Evolutionary conservation across 106 monocot species (phyloP).

Genomic region (Iris macrosiphon): DNA sequence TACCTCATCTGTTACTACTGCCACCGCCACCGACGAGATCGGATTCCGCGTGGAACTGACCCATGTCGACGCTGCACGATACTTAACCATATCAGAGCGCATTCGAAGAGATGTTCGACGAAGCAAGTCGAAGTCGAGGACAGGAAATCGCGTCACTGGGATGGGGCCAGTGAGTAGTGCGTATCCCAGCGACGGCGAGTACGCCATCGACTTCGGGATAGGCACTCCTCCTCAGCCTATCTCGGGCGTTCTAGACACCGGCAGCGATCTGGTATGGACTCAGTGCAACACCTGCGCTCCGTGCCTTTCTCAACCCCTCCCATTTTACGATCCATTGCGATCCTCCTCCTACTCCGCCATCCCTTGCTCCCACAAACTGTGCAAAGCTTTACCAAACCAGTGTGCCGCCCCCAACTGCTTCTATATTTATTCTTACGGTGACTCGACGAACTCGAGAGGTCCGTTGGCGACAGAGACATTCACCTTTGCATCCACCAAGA

Average conservation of each 20-base stretch:
- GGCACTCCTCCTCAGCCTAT: not conserved
- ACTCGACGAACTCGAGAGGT: not conserved
- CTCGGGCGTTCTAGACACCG: conserved; percentile 1
- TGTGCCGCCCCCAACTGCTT: not conserved
- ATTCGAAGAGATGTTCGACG: not conserved
- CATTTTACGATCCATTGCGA: not conserved
- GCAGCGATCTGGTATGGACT: conserved; percentile 5
- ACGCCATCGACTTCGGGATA: conserved; percentile 1
- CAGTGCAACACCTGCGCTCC: not conserved
- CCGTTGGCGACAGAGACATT: not conserved
- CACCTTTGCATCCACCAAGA: not conserved
- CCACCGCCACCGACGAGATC: not conserved
- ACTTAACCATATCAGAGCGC: not conserved
- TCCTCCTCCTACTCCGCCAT: not conserved
- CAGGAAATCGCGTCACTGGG: not conserved
- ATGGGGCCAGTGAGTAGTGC: not conserved
- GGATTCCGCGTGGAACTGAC: not conserved
- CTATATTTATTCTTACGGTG: not conserved
- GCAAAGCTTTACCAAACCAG: not conserved
- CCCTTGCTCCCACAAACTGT: not conserved
- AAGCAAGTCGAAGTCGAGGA: not conserved
- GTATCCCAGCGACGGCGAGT: not conserved
- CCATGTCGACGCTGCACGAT: not conserved
- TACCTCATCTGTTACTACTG: not conserved
- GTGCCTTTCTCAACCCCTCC: not conserved